A percentile compares a stretch with the other conserved stretches of the same genome.
These are phyloP conservation scores for Porogramme epimiltina DNA, from an alignment of 1,284 basidiomycete species.

Conservation along the genomic window DNA sequence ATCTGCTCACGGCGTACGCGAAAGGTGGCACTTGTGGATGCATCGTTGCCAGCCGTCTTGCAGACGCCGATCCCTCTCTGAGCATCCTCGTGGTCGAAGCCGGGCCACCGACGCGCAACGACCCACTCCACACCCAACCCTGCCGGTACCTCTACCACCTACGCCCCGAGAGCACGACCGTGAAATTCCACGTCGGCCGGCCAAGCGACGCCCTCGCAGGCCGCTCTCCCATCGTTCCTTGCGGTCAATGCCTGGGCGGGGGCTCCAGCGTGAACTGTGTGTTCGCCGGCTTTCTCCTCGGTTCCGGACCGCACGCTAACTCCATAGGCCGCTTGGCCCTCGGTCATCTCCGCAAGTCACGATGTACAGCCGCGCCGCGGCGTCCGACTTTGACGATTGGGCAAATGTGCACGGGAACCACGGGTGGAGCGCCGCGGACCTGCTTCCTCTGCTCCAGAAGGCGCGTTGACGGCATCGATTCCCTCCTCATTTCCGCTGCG, in stretches of 20 bases:
- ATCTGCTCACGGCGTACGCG: neutral
- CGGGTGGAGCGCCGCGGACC: slow-evolving; percentile 54
- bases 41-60: slow-evolving; percentile 48
- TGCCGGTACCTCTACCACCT: slow-evolving; percentile 46
- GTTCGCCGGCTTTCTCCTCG: too few species aligned
- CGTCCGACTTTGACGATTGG: slow-evolving; percentile 64
- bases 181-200: slow-evolving; percentile 43
- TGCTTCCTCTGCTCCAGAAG: slow-evolving; percentile 56
- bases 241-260: slow-evolving; percentile 56
- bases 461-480: too few species aligned
- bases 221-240: slow-evolving; percentile 42
- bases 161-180: slow-evolving; percentile 38
- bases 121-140: slow-evolving; percentile 51
- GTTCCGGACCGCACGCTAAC: neutral
- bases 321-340: neutral
- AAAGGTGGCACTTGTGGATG: slow-evolving; percentile 51
- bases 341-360: slow-evolving; percentile 38
- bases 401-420: slow-evolving; percentile 45
- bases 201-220: slow-evolving; percentile 46
- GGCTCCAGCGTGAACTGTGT: slow-evolving; percentile 63
- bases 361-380: slow-evolving; percentile 53
- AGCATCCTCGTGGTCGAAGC: slow-evolving; percentile 49
- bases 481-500: neutral
- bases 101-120: slow-evolving; percentile 45
- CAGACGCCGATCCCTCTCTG: slow-evolving; percentile 44